Evolutionary conservation across 2,329 filamentous ascomycete genomes (phyloP).

Genomic region (Celoporthe dispersa): DNA sequence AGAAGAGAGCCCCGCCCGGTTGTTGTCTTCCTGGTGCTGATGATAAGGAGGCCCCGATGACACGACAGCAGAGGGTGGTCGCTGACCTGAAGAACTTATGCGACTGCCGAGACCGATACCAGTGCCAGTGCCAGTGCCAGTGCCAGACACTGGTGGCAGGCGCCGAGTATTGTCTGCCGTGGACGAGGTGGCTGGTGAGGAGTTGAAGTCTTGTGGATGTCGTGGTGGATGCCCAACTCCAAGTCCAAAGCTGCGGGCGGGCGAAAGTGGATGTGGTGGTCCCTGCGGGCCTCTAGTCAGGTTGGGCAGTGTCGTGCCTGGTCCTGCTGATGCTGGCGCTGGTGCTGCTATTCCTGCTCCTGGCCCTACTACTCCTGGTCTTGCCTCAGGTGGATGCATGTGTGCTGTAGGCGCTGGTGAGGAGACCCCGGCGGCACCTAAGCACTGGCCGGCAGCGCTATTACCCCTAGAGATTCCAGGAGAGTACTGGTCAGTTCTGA

Average conservation of each 20-base stretch:
- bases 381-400: background rate
- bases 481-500: background rate
- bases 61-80: conserved; percentile 20
- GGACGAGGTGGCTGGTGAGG: conserved; percentile 19
- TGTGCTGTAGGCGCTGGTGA: background rate
- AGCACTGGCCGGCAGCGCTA: conserved; percentile 10
- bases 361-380: background rate
- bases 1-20: conserved; percentile 17
- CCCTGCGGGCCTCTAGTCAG: background rate
- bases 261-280: conserved; percentile 12
- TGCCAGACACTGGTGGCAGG: conserved; percentile 29
- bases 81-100: background rate
- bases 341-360: background rate
- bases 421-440: background rate
- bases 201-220: conserved; percentile 2
- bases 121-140: conserved; percentile 25
- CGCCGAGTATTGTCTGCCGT: conserved; percentile 27
- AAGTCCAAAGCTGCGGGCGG: conserved; percentile 3
- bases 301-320: background rate
- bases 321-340: no score
- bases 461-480: background rate
- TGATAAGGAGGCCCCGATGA: conserved; percentile 14
- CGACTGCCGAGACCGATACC: conserved; percentile 12
- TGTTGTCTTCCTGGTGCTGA: background rate
- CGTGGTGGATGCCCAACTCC: conserved; percentile 19